Evolutionary conservation across 371 early-diverging fungal genomes (phyloP).

Genomic region (Zopfochytrium polystomum): DNA sequence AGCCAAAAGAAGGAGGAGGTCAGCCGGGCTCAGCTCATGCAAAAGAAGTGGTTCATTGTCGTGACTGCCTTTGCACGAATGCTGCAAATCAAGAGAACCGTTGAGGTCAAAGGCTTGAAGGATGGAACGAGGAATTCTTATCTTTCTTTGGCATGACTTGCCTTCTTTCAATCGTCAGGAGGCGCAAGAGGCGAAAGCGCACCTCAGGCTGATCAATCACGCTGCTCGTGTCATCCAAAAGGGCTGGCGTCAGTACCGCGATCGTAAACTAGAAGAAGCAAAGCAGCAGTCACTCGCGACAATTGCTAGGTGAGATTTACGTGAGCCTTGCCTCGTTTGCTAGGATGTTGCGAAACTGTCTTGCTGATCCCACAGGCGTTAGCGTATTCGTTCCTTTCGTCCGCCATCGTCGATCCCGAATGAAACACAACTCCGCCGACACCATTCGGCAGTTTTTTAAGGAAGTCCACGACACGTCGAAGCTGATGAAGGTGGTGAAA

Average conservation of each 20-base stretch:
- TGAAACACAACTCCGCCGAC: conserved; percentile 36
- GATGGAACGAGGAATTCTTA: background rate
- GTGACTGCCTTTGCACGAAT: conserved; percentile 39
- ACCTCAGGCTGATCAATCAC: background rate
- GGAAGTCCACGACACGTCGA: conserved; percentile 52
- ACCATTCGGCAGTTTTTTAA: conserved; percentile 52
- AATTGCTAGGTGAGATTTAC: too few relatives aligned
- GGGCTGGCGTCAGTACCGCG: background rate
- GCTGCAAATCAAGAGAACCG: conserved; percentile 24
- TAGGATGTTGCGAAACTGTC: too few relatives aligned
- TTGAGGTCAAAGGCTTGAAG: too few relatives aligned
- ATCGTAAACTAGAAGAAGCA: background rate
- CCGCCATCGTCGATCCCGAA: conserved; percentile 24
- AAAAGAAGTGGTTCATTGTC: conserved; percentile 51
- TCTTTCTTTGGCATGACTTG: conserved; percentile 5
- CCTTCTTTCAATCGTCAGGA: conserved; percentile 1
- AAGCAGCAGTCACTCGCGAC: too few relatives aligned
- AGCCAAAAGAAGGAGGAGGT: conserved; percentile 39
- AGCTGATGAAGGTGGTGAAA: conserved; percentile 52
- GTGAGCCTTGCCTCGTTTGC: too few relatives aligned
- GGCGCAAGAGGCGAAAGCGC: background rate
- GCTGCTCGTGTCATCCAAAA: background rate
- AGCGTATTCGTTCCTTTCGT: conserved; percentile 40
- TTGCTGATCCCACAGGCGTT: too few relatives aligned
- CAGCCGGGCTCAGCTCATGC: conserved; percentile 34